phyloP scores from a whole-genome alignment of 257 asterid genomes.

The Gentiana macrophylla region DNA sequence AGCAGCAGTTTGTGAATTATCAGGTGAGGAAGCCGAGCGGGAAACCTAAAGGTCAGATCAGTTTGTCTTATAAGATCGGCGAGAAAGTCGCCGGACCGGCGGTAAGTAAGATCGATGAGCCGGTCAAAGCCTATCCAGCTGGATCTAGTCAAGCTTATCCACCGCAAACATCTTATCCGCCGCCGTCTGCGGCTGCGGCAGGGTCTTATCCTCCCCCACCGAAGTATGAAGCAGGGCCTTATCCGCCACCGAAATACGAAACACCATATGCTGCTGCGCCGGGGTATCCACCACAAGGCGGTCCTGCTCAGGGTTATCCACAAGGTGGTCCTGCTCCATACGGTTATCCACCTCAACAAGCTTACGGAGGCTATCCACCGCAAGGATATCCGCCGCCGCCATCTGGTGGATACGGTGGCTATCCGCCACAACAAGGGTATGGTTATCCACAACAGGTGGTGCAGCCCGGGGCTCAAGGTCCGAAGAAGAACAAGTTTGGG shows the following conservation, averaged over 20 bases:
- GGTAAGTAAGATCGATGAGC: conserved; percentile 18
- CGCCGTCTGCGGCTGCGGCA: conserved; percentile 9
- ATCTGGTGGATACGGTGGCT: conserved; percentile 22
- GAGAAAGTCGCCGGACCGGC: conserved; percentile 22
- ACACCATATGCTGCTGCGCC: conserved; percentile 1
- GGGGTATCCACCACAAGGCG: conserved; percentile 9
- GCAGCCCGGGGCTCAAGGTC: conserved; percentile 20
- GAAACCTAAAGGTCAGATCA: conserved; percentile 62
- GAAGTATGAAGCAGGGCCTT: conserved; percentile 6
- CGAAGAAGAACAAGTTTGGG: conserved; percentile 42
- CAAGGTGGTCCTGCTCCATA: conserved; percentile 22
- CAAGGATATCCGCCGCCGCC: conserved; percentile 39
- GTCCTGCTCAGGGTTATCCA: conserved; percentile 6
- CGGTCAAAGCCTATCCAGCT: conserved; percentile 41
- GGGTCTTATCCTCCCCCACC: conserved; percentile 23
- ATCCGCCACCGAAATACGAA: not conserved
- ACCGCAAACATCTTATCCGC: conserved; percentile 22
- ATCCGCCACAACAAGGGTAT: conserved; percentile 40
- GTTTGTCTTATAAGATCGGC: conserved; percentile 44
- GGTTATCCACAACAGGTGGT: conserved; percentile 42
- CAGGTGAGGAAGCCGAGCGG: conserved; percentile 76
- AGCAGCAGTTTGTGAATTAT: conserved; percentile 42
- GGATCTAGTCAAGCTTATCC: conserved; percentile 40
- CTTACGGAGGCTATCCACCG: conserved; percentile 13
- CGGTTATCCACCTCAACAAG: conserved; percentile 18